Conservation (phyloP, 768 basidiomycete genomes). For the Tylopilus sp. region DNA sequence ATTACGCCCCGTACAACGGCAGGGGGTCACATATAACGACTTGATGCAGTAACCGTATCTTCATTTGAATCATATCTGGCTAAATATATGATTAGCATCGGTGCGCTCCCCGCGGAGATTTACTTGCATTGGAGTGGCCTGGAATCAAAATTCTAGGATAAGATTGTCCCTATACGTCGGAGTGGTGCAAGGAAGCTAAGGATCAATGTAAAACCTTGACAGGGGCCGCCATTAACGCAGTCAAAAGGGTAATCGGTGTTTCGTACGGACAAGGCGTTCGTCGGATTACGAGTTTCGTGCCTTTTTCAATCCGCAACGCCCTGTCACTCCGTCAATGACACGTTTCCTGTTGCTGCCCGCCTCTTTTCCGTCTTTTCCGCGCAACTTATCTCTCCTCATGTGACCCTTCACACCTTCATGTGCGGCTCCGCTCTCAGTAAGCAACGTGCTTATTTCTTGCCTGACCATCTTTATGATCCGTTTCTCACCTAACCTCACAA, state of each 20-base stretch:
- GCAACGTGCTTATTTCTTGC: conserved; percentile 6
- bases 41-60: too few relatives aligned
- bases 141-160: too few relatives aligned
- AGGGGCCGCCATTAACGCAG: not conserved
- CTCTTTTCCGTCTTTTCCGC: not conserved
- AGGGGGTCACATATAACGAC: too few relatives aligned
- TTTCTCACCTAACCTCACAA: conserved; percentile 82
- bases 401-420: not conserved
- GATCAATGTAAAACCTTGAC: too few relatives aligned
- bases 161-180: too few relatives aligned
- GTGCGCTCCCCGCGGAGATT: too few relatives aligned
- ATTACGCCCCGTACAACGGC: too few relatives aligned
- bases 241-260: not conserved
- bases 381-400: not conserved
- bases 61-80: too few relatives aligned
- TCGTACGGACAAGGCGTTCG: not conserved
- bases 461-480: conserved; percentile 46
- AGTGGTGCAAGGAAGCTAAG: too few relatives aligned
- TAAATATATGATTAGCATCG: too few relatives aligned
- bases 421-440: conserved; percentile 1
- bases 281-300: conserved; percentile 12
- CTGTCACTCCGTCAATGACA: conserved; percentile 2
- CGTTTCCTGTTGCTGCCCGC: conserved; percentile 14
- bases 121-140: too few relatives aligned
- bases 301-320: conserved; percentile 16